Percentiles rank a stretch among this genome's conserved stretches.
Conservation (phyloP, 768 basidiomycete species). For the Lactarius tabidus region DNA sequence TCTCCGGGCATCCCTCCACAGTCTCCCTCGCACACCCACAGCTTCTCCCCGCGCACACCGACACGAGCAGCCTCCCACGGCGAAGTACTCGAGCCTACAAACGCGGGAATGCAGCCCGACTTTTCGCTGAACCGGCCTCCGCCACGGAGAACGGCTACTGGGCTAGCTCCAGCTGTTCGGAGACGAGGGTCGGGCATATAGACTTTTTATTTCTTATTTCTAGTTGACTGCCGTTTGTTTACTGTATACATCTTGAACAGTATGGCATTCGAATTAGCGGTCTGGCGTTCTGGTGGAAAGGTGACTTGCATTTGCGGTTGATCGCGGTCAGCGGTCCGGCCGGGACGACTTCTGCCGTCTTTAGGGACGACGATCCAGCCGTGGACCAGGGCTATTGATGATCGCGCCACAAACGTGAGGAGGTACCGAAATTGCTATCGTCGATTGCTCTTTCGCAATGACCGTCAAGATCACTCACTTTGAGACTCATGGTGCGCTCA, state of each 20-base stretch:
- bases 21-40: conserved; percentile 26
- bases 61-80: conserved; percentile 19
- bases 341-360: too few relatives aligned
- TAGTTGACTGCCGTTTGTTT: neutral
- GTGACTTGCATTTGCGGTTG: neutral
- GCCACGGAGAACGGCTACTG: conserved; percentile 24
- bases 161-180: neutral
- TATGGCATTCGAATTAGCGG: neutral
- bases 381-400: neutral
- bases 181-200: conserved; percentile 19
- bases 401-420: neutral
- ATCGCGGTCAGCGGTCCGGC: too few relatives aligned
- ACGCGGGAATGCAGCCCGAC: conserved; percentile 25
- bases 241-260: neutral
- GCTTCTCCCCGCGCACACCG: conserved; percentile 23
- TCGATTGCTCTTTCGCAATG: conserved; percentile 24
- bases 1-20: conserved; percentile 37
- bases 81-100: conserved; percentile 20
- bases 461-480: conserved; percentile 49
- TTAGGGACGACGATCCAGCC: too few relatives aligned
- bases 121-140: conserved; percentile 27
- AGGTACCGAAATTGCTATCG: neutral
- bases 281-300: neutral
- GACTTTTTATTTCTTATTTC: neutral
- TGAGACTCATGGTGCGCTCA: conserved; percentile 50